A percentile compares a stretch with the other conserved stretches of the same genome.
phyloP scores from a whole-genome alignment of 2,329 filamentous ascomycete species.

The Macrophomina pseudophaseolina region DNA sequence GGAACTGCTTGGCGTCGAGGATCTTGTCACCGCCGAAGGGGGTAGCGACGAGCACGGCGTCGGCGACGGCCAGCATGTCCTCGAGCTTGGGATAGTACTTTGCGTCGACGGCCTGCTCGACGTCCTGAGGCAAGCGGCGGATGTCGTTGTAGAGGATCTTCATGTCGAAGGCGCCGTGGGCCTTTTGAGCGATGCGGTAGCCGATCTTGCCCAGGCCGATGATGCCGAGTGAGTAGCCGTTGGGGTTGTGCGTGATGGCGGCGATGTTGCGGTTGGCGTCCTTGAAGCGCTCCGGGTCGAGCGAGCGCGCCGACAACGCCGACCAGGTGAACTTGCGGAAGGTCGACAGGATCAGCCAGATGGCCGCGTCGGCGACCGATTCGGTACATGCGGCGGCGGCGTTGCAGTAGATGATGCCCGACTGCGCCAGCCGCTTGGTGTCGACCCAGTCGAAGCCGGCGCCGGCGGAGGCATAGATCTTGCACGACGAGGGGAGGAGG shows the following conservation, averaged over 20 bases:
- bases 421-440: slow-evolving; percentile 59
- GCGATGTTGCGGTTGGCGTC: slow-evolving; percentile 29
- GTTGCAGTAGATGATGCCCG: slow-evolving; percentile 51
- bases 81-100: slow-evolving; percentile 37
- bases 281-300: slow-evolving; percentile 27
- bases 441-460: slow-evolving; percentile 70
- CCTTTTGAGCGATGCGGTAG: slow-evolving; percentile 36
- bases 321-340: slow-evolving; percentile 50
- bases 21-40: slow-evolving; percentile 36
- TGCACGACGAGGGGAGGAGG: slow-evolving; percentile 58
- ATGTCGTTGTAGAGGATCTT: slow-evolving; percentile 40
- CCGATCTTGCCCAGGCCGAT: slow-evolving; percentile 46
- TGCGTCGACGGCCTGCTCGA: slow-evolving; percentile 31
- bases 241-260: slow-evolving; percentile 32
- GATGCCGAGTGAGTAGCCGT: slow-evolving; percentile 38
- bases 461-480: slow-evolving; percentile 64
- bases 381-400: slow-evolving; percentile 63
- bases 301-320: slow-evolving; percentile 29
- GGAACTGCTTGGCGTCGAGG: slow-evolving; percentile 48
- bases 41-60: slow-evolving; percentile 42
- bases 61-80: slow-evolving; percentile 35
- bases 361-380: slow-evolving; percentile 71
- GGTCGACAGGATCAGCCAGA: slow-evolving; percentile 63
- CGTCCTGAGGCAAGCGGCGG: slow-evolving; percentile 28
- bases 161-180: slow-evolving; percentile 40